Conservation (phyloP, 2,329 filamentous ascomycete species). For the Tolypocladium inflatum region DNA sequence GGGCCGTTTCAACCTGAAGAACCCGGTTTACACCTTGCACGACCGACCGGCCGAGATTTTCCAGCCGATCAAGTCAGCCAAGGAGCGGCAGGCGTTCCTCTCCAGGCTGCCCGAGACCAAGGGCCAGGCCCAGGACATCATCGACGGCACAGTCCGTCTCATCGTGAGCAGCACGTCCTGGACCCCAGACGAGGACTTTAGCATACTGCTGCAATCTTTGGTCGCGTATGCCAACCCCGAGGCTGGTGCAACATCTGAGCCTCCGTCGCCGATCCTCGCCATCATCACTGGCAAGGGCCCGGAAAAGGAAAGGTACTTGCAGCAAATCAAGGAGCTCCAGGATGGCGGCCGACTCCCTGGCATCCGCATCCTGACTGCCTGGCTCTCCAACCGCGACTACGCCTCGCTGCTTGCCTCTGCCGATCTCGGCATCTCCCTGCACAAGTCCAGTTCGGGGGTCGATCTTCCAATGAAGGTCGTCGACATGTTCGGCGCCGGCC, state of each 20-base stretch:
- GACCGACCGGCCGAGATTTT: slow-evolving; percentile 82
- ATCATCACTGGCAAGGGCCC: slow-evolving; percentile 95
- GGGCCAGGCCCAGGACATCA: slow-evolving; percentile 47
- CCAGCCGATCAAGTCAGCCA: slow-evolving; percentile 48
- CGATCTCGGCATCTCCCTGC: slow-evolving; percentile 82
- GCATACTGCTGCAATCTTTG: slow-evolving; percentile 73
- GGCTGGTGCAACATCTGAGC: slow-evolving; percentile 27
- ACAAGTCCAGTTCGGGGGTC: slow-evolving; percentile 88
- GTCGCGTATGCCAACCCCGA: slow-evolving; percentile 55
- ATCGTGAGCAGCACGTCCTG: slow-evolving; percentile 92
- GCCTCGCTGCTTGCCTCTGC: slow-evolving; percentile 74
- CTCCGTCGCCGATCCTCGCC: slow-evolving; percentile 60
- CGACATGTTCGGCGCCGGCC: slow-evolving; percentile 93
- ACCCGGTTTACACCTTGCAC: slow-evolving; percentile 64
- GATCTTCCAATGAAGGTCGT: slow-evolving; percentile 99
- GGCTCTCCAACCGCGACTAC: slow-evolving; percentile 78
- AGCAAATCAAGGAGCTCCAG: slow-evolving; percentile 52
- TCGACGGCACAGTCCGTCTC: slow-evolving; percentile 51
- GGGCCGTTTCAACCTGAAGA: slow-evolving; percentile 53
- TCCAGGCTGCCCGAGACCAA: slow-evolving; percentile 54
- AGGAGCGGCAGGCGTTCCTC: slow-evolving; percentile 51
- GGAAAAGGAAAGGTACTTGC: slow-evolving; percentile 66
- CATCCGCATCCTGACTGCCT: slow-evolving; percentile 69
- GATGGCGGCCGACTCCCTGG: slow-evolving; percentile 54
- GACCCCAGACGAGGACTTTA: slow-evolving; percentile 96